These are phyloP conservation scores for Solanum appendiculatum DNA, from an alignment of 257 asterid species.

Conservation along the genomic window DNA sequence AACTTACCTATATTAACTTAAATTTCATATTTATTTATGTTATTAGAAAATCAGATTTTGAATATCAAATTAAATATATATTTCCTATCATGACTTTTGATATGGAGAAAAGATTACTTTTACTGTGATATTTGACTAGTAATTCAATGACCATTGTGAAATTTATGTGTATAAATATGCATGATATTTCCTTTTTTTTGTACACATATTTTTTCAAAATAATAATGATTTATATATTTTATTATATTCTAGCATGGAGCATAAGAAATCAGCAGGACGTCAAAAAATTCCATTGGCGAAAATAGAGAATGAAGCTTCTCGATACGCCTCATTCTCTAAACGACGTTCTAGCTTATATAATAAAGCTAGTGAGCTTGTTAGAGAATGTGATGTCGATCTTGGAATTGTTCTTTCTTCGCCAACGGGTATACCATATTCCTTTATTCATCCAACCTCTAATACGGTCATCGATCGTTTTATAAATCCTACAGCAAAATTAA, in stretches of 20 bases:
- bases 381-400: conserved; percentile 17
- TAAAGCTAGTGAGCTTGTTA: conserved; percentile 22
- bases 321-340: neutral
- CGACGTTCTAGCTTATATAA: neutral
- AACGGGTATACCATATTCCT: conserved; percentile 25
- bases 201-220: too few relatives aligned
- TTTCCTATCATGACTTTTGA: too few relatives aligned
- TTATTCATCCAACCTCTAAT: conserved; percentile 23
- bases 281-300: neutral
- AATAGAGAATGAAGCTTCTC: neutral
- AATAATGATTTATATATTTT: too few relatives aligned
- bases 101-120: too few relatives aligned
- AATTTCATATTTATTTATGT: too few relatives aligned
- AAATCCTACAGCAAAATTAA: neutral
- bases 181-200: too few relatives aligned
- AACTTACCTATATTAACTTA: too few relatives aligned
- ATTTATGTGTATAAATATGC: neutral
- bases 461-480: neutral
- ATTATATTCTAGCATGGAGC: neutral
- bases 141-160: too few relatives aligned
- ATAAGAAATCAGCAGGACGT: neutral
- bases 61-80: too few relatives aligned
- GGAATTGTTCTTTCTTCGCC: conserved; percentile 31
- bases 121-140: too few relatives aligned
- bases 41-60: too few relatives aligned